Evolutionary conservation across 805 yeast genomes (phyloP).

Genomic region (Cyberlindnera maritima): DNA sequence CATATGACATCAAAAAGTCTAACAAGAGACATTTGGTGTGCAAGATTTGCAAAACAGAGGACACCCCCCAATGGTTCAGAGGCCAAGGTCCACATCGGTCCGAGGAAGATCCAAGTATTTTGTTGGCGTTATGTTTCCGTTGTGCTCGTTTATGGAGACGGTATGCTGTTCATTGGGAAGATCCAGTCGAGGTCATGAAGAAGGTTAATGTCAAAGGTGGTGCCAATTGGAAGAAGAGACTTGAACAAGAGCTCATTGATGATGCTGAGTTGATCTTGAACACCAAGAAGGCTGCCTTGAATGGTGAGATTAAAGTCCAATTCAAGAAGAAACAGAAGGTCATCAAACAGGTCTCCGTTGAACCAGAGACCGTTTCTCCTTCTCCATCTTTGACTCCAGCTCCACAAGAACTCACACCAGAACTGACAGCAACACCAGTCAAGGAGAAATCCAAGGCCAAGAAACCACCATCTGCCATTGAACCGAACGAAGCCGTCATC

Average conservation of each 20-base stretch:
- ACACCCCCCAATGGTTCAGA: conserved; percentile 64
- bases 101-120: conserved; percentile 29
- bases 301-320: conserved; percentile 8
- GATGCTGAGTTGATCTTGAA: conserved; percentile 56
- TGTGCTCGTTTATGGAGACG: conserved; percentile 92
- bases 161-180: conserved; percentile 85
- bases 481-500: background rate
- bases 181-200: conserved; percentile 63
- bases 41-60: conserved; percentile 62
- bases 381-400: conserved; percentile 15
- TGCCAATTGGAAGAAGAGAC: conserved; percentile 54
- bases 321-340: conserved; percentile 4
- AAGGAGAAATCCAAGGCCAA: conserved; percentile 4
- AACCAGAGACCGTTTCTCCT: conserved; percentile 21
- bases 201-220: conserved; percentile 41
- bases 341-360: background rate
- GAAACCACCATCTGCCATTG: background rate
- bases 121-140: conserved; percentile 71
- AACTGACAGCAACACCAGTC: conserved; percentile 2
- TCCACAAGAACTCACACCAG: background rate
- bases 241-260: conserved; percentile 64
- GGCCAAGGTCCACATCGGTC: conserved; percentile 58
- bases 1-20: conserved; percentile 58
- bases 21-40: conserved; percentile 50
- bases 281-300: conserved; percentile 2